phyloP scores from a whole-genome alignment of 441 rosid genomes.

The Erodium trifolium region DNA sequence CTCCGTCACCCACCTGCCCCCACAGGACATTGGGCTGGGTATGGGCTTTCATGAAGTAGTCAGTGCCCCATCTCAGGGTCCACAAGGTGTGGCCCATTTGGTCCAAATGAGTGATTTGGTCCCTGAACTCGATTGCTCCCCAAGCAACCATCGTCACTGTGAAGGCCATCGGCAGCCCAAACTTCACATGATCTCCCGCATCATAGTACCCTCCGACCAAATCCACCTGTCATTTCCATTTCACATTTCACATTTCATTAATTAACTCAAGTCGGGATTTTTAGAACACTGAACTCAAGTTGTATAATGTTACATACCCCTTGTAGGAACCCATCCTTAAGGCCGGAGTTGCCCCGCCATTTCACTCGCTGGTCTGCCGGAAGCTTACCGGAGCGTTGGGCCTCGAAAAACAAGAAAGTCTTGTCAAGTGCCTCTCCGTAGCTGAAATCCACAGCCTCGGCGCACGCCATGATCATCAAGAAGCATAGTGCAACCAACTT shows the following conservation, averaged over 20 bases:
- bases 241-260: too few species aligned
- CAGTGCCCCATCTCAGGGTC: constrained; percentile 77
- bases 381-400: constrained; percentile 72
- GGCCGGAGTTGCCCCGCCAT: constrained; percentile 73
- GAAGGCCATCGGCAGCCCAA: constrained; percentile 13
- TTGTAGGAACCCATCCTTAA: constrained; percentile 58
- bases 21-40: constrained; percentile 60
- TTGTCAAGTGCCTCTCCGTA: constrained; percentile 64
- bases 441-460: constrained; percentile 30
- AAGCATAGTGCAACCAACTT: neutral
- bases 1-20: constrained; percentile 89
- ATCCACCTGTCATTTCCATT: constrained; percentile 39
- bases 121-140: constrained; percentile 61
- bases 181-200: constrained; percentile 91
- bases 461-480: neutral
- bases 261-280: too few species aligned
- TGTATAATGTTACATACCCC: constrained; percentile 45
- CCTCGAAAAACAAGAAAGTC: constrained; percentile 66
- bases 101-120: constrained; percentile 42
- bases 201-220: constrained; percentile 88
- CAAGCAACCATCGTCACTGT: constrained; percentile 69
- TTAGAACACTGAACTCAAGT: too few species aligned
- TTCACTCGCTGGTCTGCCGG: constrained; percentile 46
- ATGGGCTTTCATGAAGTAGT: constrained; percentile 73
- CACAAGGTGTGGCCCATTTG: constrained; percentile 53